These are phyloP conservation scores for Venturia effusa DNA, from an alignment of 2,329 filamentous ascomycete species.

Conservation along the genomic window DNA sequence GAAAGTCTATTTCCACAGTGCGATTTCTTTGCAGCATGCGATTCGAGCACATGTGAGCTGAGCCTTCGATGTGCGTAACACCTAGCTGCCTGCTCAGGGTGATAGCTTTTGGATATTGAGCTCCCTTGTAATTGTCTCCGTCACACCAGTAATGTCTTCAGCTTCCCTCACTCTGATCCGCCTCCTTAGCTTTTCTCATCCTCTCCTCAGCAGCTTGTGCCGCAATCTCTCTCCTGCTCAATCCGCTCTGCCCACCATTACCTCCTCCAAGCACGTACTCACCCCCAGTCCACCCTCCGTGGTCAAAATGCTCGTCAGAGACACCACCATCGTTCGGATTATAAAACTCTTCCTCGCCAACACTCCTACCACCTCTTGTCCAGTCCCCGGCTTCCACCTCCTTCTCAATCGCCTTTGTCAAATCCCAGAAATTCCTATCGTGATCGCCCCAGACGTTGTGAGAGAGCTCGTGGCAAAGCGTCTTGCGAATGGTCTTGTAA, in stretches of 20 bases:
- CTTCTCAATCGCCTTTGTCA: constrained; percentile 76
- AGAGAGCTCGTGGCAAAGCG: constrained; percentile 87
- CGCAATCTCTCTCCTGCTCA: constrained; percentile 13
- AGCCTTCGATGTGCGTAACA: no score
- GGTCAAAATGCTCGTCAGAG: constrained; percentile 42
- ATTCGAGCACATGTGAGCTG: no score
- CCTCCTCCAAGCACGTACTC: constrained; percentile 54
- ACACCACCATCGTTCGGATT: constrained; percentile 32
- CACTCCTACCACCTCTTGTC: constrained; percentile 54
- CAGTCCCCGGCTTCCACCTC: constrained; percentile 78
- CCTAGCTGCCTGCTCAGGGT: no score
- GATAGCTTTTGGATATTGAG: no score
- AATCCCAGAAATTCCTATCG: constrained; percentile 78
- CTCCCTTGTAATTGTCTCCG: not conserved
- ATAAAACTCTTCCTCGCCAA: constrained; percentile 50
- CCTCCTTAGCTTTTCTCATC: constrained; percentile 10
- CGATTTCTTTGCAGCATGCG: no score
- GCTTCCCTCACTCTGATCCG: constrained; percentile 5
- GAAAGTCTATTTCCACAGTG: no score
- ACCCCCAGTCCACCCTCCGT: constrained; percentile 70
- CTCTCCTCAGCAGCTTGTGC: constrained; percentile 14
- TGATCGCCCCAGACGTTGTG: constrained; percentile 84
- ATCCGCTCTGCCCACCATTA: constrained; percentile 19
- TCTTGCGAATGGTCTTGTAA: constrained; percentile 83
- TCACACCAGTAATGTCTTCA: not conserved